A percentile compares a stretch with the other conserved stretches of the same genome.
These are phyloP conservation scores for Maudiozyma bulderi DNA, from an alignment of 805 yeast genomes.

Conservation along the genomic window DNA sequence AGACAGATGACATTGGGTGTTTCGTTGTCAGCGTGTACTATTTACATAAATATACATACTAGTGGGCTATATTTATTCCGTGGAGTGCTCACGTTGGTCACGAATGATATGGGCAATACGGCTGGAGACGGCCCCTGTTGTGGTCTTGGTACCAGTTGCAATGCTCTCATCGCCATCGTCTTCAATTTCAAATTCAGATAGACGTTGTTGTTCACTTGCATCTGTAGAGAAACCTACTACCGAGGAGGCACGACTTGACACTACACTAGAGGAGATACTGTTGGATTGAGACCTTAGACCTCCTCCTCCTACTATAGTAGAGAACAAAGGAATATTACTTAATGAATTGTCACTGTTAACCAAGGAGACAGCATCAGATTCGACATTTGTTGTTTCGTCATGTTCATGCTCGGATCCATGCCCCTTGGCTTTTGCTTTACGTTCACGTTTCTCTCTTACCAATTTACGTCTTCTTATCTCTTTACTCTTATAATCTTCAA, in stretches of 20 bases:
- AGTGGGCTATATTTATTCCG: background rate
- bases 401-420: conserved; percentile 1
- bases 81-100: background rate
- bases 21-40: too few species aligned
- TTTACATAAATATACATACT: background rate
- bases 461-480: conserved; percentile 32
- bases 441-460: conserved; percentile 15
- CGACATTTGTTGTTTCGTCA: conserved; percentile 31
- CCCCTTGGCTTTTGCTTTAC: conserved; percentile 1
- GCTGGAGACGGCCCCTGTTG: background rate
- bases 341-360: conserved; percentile 30
- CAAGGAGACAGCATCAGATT: conserved; percentile 39
- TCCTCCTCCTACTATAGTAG: conserved; percentile 29
- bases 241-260: background rate
- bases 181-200: background rate
- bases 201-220: background rate
- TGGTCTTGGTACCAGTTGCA: background rate
- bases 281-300: conserved; percentile 11
- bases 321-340: conserved; percentile 34
- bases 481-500: conserved; percentile 30
- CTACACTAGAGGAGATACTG: background rate
- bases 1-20: too few species aligned
- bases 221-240: background rate
- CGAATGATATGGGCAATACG: background rate
- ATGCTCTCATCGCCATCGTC: background rate